phyloP scores from a whole-genome alignment of 352 stramenopile species.

The Globisporangium yorkense region DNA sequence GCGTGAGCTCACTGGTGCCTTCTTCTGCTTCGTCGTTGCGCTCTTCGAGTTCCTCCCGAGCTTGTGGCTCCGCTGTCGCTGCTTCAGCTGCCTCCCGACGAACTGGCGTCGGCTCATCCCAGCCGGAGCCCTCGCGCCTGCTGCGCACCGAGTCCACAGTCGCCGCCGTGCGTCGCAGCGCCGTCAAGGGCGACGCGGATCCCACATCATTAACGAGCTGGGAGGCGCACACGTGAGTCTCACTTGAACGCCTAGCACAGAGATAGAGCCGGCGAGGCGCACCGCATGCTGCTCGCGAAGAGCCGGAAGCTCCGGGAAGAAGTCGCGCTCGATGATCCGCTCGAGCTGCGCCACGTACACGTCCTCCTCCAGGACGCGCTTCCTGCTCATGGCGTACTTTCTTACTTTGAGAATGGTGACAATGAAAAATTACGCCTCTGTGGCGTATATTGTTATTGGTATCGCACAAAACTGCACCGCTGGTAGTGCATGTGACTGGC shows the following conservation, averaged over 20 bases:
- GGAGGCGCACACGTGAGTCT: not conserved
- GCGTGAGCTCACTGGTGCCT: slow-evolving; percentile 26
- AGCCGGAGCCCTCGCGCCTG: slow-evolving; percentile 14
- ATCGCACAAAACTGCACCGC: too few relatives aligned
- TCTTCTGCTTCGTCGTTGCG: not conserved
- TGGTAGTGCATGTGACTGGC: too few relatives aligned
- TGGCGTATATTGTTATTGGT: too few relatives aligned
- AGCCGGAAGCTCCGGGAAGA: slow-evolving; percentile 69
- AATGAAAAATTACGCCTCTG: too few relatives aligned
- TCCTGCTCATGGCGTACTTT: slow-evolving; percentile 12
- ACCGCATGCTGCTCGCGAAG: slow-evolving; percentile 60
- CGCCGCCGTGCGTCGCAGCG: not conserved
- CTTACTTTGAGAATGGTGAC: too few relatives aligned
- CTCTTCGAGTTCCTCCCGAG: not conserved
- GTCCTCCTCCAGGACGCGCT: slow-evolving; percentile 76
- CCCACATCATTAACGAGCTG: not conserved
- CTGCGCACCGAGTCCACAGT: not conserved
- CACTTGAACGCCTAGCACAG: too few relatives aligned
- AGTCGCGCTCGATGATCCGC: slow-evolving; percentile 83
- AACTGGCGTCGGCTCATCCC: slow-evolving; percentile 53
- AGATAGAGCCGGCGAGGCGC: too few relatives aligned
- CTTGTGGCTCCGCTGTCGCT: not conserved
- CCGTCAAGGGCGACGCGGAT: not conserved
- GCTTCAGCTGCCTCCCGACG: not conserved
- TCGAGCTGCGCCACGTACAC: slow-evolving; percentile 68